A percentile compares a stretch with the other conserved stretches of the same genome.
phyloP scores from a whole-genome alignment of 495 filamentous ascomycete species.

The Penicillium subrubescens region DNA sequence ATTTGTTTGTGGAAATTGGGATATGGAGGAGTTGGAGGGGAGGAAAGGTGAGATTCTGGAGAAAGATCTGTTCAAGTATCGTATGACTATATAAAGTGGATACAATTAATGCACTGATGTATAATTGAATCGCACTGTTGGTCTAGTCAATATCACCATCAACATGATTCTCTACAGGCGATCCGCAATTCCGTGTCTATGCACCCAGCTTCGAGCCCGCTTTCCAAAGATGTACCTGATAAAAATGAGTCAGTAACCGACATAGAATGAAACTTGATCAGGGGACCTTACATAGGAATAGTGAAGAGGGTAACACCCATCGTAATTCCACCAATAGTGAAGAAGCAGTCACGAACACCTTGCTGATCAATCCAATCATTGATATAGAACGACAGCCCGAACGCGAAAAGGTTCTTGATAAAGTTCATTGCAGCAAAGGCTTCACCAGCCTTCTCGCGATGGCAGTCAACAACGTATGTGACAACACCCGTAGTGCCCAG shows the following conservation, averaged over 20 bases:
- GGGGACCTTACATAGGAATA: constrained; percentile 37
- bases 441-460: constrained; percentile 43
- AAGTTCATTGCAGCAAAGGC: constrained; percentile 47
- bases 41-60: constrained; percentile 47
- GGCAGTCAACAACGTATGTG: constrained; percentile 45
- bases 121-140: neutral
- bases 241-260: neutral
- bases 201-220: constrained; percentile 31
- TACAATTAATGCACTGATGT: neutral
- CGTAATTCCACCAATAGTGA: constrained; percentile 42
- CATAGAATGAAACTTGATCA: neutral
- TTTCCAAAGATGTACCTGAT: constrained; percentile 37
- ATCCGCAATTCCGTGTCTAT: constrained; percentile 28
- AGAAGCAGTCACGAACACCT: constrained; percentile 41
- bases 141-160: neutral
- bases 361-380: constrained; percentile 42
- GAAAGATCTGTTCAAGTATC: constrained; percentile 17
- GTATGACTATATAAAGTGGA: constrained; percentile 9
- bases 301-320: constrained; percentile 38
- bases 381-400: constrained; percentile 40
- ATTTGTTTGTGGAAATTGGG: constrained; percentile 45
- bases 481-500: constrained; percentile 43
- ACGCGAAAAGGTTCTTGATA: constrained; percentile 44
- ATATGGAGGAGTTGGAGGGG: constrained; percentile 48
- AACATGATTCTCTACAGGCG: constrained; percentile 10